Evolutionary conservation across 2,329 filamentous ascomycete species (phyloP).

Genomic region (Paraphoma sp.): DNA sequence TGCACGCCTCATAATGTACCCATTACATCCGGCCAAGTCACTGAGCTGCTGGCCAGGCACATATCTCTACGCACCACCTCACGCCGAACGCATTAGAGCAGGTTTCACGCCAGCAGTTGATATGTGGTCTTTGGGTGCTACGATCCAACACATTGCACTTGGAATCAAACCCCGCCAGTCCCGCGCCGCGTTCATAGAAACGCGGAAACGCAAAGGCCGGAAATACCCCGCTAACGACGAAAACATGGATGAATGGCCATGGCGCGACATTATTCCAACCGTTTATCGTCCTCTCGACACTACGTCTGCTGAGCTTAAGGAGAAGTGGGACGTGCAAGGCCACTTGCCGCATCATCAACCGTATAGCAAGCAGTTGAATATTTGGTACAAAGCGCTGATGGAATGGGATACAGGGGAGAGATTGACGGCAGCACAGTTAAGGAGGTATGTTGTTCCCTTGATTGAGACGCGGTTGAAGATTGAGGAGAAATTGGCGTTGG

Average conservation of each 20-base stretch:
- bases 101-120: conserved; percentile 20
- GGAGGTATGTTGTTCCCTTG: background rate
- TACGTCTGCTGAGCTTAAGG: conserved; percentile 3
- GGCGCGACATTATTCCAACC: background rate
- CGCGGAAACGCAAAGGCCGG: background rate
- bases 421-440: conserved; percentile 6
- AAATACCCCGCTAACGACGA: background rate
- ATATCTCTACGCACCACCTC: conserved; percentile 25
- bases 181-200: conserved; percentile 7
- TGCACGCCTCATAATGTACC: conserved; percentile 15
- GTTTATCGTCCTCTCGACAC: conserved; percentile 25
- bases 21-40: background rate
- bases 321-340: conserved; percentile 1
- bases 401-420: background rate
- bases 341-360: background rate
- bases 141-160: conserved; percentile 26
- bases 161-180: conserved; percentile 14
- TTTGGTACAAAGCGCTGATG: conserved; percentile 21
- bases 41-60: conserved; percentile 16
- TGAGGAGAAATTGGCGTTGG: background rate
- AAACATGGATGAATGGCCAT: background rate
- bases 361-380: conserved; percentile 15
- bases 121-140: conserved; percentile 30
- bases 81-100: conserved; percentile 3
- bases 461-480: conserved; percentile 5